Conservation (phyloP, 345 rosid species). For the Camelina hispida region DNA sequence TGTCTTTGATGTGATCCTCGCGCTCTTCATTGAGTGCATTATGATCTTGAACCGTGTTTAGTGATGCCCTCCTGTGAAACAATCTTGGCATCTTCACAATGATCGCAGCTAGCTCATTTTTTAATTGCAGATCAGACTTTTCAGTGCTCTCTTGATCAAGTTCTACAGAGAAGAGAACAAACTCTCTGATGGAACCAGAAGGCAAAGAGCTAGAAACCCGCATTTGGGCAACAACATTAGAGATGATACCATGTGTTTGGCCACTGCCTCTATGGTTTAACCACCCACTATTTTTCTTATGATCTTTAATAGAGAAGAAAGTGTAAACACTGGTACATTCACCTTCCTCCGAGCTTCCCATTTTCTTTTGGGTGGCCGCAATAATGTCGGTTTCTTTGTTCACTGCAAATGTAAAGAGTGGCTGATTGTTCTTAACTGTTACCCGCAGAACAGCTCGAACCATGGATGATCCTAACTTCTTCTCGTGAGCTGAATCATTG, state of each 20-base stretch:
- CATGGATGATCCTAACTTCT: constrained; percentile 52
- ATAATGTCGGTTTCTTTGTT: constrained; percentile 68
- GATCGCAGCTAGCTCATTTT: constrained; percentile 88
- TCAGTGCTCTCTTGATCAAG: constrained; percentile 50
- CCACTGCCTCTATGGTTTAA: constrained; percentile 69
- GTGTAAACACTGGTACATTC: constrained; percentile 66
- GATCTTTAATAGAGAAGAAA: constrained; percentile 71
- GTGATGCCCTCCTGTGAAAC: constrained; percentile 36
- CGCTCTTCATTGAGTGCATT: constrained; percentile 32
- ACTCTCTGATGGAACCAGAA: constrained; percentile 65
- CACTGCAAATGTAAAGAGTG: constrained; percentile 78
- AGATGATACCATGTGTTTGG: constrained; percentile 63
- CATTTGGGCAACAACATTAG: constrained; percentile 78
- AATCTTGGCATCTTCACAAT: constrained; percentile 64
- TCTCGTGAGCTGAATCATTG: constrained; percentile 53
- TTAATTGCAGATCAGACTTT: constrained; percentile 56
- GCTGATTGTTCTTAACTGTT: constrained; percentile 76
- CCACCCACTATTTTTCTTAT: constrained; percentile 77
- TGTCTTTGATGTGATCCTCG: constrained; percentile 34
- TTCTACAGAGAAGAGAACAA: constrained; percentile 71
- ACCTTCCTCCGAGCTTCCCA: constrained; percentile 57
- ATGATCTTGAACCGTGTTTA: constrained; percentile 45
- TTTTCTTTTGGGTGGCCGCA: constrained; percentile 75
- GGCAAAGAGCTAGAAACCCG: constrained; percentile 58
- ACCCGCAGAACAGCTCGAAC: constrained; percentile 78